Percentiles rank a stretch among this genome's conserved stretches.
Evolutionary conservation across 257 asterid species (phyloP).

Genomic region (Nicotiana obtusifolia): DNA sequence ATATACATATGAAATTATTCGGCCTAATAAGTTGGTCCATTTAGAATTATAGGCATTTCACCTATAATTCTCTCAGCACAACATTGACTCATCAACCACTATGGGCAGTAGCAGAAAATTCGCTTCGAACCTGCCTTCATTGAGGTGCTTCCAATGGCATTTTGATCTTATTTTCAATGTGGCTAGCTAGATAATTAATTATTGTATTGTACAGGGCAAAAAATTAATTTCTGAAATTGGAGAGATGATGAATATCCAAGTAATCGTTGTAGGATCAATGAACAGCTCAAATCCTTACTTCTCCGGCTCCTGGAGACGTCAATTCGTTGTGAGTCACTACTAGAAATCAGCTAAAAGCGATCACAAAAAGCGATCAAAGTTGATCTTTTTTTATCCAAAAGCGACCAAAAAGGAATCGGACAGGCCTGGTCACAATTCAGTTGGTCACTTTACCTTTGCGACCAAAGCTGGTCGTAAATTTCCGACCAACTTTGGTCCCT

Average conservation of each 20-base stretch:
- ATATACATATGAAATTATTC: no score
- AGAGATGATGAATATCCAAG: conserved; percentile 65
- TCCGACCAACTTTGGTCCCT: no score
- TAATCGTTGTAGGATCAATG: conserved; percentile 94
- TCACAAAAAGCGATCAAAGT: no score
- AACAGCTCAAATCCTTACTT: conserved; percentile 85
- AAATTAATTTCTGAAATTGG: conserved; percentile 75
- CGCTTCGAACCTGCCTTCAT: conserved; percentile 96
- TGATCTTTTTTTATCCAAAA: no score
- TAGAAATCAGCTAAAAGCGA: no score
- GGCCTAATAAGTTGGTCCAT: no score
- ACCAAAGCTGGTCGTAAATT: no score
- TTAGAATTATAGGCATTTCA: not conserved
- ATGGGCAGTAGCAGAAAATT: conserved; percentile 96
- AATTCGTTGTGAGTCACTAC: conserved; percentile 68
- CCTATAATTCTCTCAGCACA: conserved; percentile 44
- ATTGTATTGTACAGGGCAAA: conserved; percentile 46
- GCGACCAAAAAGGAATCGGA: no score
- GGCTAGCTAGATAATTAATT: conserved; percentile 2
- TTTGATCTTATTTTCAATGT: not conserved
- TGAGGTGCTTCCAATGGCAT: conserved; percentile 49
- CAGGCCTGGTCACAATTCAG: no score
- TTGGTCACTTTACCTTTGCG: no score
- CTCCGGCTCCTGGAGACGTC: conserved; percentile 86
- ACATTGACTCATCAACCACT: conserved; percentile 47